Base-by-base conservation (phyloP, 208 protist species). In the Wallacemonas sp. region DNA sequence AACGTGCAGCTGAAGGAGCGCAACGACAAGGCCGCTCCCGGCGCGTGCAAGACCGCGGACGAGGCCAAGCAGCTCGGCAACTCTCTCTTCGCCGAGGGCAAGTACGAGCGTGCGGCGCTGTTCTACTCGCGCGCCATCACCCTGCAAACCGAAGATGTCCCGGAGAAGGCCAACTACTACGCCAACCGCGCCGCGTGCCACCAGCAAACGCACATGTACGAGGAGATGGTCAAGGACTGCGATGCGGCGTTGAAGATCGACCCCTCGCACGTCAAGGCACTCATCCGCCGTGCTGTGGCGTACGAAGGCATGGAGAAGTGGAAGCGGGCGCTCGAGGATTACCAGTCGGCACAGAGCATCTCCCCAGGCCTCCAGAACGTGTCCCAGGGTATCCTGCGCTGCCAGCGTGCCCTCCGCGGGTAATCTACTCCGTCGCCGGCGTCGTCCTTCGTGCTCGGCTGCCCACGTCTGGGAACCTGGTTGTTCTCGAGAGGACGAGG, bases 101-200 rank as follows among this genome's bases (percentile, higher is more conserved):
- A 92, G 48, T 97, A 96, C 78, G 94, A 97, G 47, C 70, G 78
- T 19, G 94, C 94, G 0, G 85, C 79, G 12, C 55, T 70, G 46
- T 96, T 95, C 74, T 97, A 97, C 91, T 79, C 84, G 21, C 85
- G 90, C 56, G 94, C 94, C 4, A 93, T 97, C 62, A 92, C 95
- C 26, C 83, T 97, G 47, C 68, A 88, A 56, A 75, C 67, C 36
- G 76, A 75, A 48, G 64, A 72, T 16, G 74, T 79, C 36, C 80
- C 85, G 72, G 78, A 83, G 61, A 92, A 94, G 80, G 89, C 88
- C 23, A 92, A 84, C 48, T 97, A 81, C 70, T 96, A 95, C 68
- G 68, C 89, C 24, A 97, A 97, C 72, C 83, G 91, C 36, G 94
- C 94, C 3, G 90, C 94, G 14, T 97, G 94, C 78, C 67, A 92